Evolutionary conservation across 2,329 filamentous ascomycete species (phyloP).

Genomic region (Penicillium sp.): DNA sequence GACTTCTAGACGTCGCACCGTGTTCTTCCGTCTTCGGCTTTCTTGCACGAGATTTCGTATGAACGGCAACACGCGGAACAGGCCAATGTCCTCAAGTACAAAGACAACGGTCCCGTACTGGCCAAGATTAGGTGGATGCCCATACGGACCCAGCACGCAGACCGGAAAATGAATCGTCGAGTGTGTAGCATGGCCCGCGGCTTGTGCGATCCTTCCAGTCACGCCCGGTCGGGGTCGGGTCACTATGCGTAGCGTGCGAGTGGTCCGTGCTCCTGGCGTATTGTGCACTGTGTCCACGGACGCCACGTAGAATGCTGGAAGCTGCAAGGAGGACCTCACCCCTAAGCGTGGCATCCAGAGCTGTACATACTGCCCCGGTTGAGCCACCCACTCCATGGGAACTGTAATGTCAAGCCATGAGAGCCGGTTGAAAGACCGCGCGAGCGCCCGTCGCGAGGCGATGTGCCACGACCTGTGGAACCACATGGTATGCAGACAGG

Average conservation of each 20-base stretch:
- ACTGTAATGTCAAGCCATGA: neutral
- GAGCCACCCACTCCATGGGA: neutral
- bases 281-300: neutral
- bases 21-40: neutral
- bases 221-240: neutral
- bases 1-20: neutral
- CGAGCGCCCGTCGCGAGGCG: neutral
- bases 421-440: neutral
- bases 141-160: neutral
- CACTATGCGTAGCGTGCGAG: neutral
- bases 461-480: neutral
- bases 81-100: neutral
- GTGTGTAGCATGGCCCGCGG: neutral
- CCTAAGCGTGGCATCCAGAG: neutral
- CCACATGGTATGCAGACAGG: neutral
- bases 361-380: neutral
- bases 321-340: neutral
- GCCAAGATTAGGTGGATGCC: neutral
- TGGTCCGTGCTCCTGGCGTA: neutral
- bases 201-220: neutral
- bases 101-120: neutral
- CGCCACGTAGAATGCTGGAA: neutral
- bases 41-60: neutral
- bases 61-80: neutral
- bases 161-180: neutral